Base-by-base conservation (phyloP, 306 rosid species). In the Rosa multiflora region DNA sequence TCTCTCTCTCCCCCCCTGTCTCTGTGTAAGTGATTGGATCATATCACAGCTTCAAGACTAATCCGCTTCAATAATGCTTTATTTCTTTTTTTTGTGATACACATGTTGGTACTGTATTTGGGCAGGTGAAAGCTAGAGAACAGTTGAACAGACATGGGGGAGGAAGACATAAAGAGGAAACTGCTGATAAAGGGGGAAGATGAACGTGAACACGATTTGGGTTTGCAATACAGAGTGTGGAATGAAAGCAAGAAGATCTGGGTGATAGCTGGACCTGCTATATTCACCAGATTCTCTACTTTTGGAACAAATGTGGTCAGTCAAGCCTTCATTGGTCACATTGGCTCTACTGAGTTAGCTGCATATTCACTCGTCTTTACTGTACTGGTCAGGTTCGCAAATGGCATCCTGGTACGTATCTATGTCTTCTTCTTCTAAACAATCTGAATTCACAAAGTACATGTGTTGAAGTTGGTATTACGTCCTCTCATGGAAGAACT, bases 201-300 rank as follows among this genome's bases (percentile, higher is more conserved):
- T 17, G 61, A 56, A 5, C 8, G 15, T 15, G 26, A 20, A 6
- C 32, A 56, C n/a, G 29, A 56, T 8, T 21, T 20, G 63, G 29
- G 32, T 56, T 56, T 56, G 63, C 8, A 6, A 56, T 2, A 56
- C 39, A 89, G 78, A 77, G 82, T 62, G 75, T 87, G 90, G 92
- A 39, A 32, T 49, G 92, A 89, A 69, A 85, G 76, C 86, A 89
- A 87, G 83, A 87, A 47, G 82, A 74, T 89, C 82, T 87, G 89
- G 92, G 56, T 70, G 47, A 90, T 89, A 5, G 90, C 92, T 56
- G 90, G 85, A 10, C 90, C 92, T 10, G 92, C 92, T 58, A 87
- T 89, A 29, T 76, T 85, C 82, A 76, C 84, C 40, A 87, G 90
- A 81, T 56, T 85, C 59, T 83, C 92, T 39, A 83, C 89, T 0